Percentiles rank a stretch among this genome's conserved stretches.
Evolutionary conservation across 208 protist species (phyloP).

Genomic region (Acanthamoeba rhysodes): DNA sequence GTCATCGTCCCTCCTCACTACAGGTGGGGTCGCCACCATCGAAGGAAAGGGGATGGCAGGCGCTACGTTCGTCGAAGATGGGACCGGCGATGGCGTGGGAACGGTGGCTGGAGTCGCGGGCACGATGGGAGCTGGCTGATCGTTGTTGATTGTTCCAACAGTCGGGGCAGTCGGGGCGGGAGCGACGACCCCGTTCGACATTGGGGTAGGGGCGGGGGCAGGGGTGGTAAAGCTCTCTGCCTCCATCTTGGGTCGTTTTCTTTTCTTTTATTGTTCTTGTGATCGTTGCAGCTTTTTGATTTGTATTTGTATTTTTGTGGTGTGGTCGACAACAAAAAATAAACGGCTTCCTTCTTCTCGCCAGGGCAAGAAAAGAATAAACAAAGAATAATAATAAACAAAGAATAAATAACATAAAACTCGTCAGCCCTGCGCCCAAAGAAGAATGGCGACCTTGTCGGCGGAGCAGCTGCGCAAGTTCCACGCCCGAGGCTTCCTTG

Average conservation of each 20-base stretch:
- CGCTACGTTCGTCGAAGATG: neutral
- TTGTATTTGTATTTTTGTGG: too few species aligned
- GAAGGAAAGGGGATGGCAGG: neutral
- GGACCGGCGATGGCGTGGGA: too few species aligned
- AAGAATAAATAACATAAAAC: too few species aligned
- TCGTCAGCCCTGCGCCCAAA: too few species aligned
- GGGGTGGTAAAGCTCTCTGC: neutral
- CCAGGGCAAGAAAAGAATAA: neutral
- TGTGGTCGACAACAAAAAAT: neutral
- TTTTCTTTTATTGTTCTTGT: neutral
- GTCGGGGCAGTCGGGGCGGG: neutral
- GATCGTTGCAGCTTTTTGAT: neutral
- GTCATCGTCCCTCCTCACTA: neutral
- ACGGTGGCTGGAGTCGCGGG: neutral
- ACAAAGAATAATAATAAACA: too few species aligned
- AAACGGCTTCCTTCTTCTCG: neutral
- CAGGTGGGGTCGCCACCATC: neutral
- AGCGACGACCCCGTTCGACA: neutral
- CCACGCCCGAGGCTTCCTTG: neutral
- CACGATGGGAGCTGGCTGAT: neutral
- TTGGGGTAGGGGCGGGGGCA: neutral
- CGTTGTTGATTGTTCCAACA: neutral
- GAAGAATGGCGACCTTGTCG: neutral
- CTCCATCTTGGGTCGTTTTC: neutral
- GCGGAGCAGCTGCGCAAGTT: neutral